Percentiles rank a stretch among this genome's conserved stretches.
These are phyloP conservation scores for Chrysopogon serrulatus DNA, from an alignment of 176 grass and related monocot genomes.

Conservation along the genomic window DNA sequence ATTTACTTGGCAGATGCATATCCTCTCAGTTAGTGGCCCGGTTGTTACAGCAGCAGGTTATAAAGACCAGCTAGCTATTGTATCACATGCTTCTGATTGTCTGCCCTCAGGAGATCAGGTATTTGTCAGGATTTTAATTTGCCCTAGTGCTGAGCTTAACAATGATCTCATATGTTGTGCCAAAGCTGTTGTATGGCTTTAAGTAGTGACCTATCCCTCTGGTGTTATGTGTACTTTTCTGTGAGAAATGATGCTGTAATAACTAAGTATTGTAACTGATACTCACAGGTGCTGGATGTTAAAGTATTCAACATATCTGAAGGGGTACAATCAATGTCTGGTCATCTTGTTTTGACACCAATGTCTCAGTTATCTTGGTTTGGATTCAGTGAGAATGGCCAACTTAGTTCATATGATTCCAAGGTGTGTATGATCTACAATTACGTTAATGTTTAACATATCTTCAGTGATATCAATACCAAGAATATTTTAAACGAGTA, in stretches of 20 bases:
- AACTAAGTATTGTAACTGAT: slow-evolving; percentile 19
- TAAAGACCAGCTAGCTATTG: slow-evolving; percentile 68
- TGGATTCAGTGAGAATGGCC: slow-evolving; percentile 92
- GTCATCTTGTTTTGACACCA: slow-evolving; percentile 62
- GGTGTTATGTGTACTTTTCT: neutral
- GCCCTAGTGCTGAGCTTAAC: too few species aligned
- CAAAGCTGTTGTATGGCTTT: neutral
- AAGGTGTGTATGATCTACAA: slow-evolving; percentile 38
- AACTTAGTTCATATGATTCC: slow-evolving; percentile 86
- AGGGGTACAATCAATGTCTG: slow-evolving; percentile 36
- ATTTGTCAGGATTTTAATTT: neutral
- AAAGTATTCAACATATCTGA: slow-evolving; percentile 66
- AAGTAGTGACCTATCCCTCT: neutral
- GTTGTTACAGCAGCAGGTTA: slow-evolving; percentile 76
- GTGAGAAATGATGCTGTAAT: neutral
- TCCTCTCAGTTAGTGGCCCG: slow-evolving; percentile 78
- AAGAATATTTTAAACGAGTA: slow-evolving; percentile 4
- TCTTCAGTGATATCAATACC: neutral
- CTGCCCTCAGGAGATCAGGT: slow-evolving; percentile 96
- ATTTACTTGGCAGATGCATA: slow-evolving; percentile 62
- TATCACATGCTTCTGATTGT: slow-evolving; percentile 90
- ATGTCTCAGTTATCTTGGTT: slow-evolving; percentile 80
- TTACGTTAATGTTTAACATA: neutral
- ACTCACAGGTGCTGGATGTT: slow-evolving; percentile 69
- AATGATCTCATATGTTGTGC: too few species aligned